These are phyloP conservation scores for Arxiozyma slooffiae DNA, from an alignment of 1,139 yeast species.

Conservation along the genomic window DNA sequence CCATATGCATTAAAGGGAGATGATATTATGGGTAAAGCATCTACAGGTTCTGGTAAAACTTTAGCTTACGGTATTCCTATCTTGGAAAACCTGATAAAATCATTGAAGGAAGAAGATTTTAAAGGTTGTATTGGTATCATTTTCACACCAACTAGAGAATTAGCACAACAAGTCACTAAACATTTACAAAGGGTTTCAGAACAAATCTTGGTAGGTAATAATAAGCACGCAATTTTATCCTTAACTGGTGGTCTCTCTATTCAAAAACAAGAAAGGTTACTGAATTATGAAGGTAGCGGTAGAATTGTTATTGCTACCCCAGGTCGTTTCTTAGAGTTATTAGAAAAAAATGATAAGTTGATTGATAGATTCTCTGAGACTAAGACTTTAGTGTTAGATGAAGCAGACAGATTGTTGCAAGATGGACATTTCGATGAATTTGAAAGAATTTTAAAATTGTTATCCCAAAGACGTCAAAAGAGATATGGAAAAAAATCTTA, in stretches of 20 bases:
- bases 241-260: conserved; percentile 92
- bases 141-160: conserved; percentile 92
- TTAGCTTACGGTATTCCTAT: conserved; percentile 95
- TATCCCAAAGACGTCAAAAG: conserved; percentile 26
- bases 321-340: conserved; percentile 77
- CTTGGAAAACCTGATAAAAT: conserved; percentile 48
- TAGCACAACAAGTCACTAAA: conserved; percentile 85
- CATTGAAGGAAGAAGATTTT: conserved; percentile 4
- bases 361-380: conserved; percentile 50
- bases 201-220: conserved; percentile 38
- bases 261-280: conserved; percentile 78
- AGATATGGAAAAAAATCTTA: conserved; percentile 31
- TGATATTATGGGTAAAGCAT: conserved; percentile 90
- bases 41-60: conserved; percentile 97
- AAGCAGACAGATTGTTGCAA: conserved; percentile 92
- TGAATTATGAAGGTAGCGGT: conserved; percentile 60
- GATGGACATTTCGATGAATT: conserved; percentile 95
- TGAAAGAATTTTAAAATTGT: conserved; percentile 64
- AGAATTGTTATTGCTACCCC: conserved; percentile 85
- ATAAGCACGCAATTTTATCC: conserved; percentile 54
- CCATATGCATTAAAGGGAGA: conserved; percentile 64
- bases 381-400: conserved; percentile 76
- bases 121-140: conserved; percentile 60
- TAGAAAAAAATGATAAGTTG: conserved; percentile 52
- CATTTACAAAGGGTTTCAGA: conserved; percentile 46